These are phyloP conservation scores for Citrus trifoliata DNA, from an alignment of 345 rosid species.

Conservation along the genomic window DNA sequence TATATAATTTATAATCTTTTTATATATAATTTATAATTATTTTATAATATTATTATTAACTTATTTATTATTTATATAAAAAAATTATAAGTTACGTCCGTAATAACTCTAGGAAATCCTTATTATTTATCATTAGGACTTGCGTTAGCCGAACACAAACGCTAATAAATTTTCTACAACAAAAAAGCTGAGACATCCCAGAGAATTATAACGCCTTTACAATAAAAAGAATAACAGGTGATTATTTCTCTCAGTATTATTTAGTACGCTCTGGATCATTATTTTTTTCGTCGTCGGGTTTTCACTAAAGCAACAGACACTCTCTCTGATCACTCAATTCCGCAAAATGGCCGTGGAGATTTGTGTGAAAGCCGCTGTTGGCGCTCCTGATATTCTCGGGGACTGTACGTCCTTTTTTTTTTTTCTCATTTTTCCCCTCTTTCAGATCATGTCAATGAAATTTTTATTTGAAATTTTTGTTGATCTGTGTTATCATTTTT, in stretches of 20 bases:
- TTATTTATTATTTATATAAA: no score
- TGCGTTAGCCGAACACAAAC: not conserved
- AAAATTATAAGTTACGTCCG: no score
- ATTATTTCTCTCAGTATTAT: not conserved
- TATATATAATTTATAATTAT: no score
- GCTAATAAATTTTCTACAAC: not conserved
- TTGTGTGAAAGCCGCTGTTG: slow-evolving; percentile 80
- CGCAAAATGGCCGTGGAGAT: slow-evolving; percentile 68
- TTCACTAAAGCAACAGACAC: not conserved
- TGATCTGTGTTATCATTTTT: not conserved
- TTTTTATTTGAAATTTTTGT: not conserved
- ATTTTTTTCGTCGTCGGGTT: not conserved
- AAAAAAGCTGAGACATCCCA: not conserved
- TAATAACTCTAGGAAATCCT: no score
- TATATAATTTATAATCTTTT: no score
- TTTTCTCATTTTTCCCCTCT: not conserved
- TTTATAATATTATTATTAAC: no score
- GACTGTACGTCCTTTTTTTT: slow-evolving; percentile 52
- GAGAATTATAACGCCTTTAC: not conserved
- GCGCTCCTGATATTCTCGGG: slow-evolving; percentile 66
- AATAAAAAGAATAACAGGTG: not conserved
- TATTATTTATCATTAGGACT: no score
- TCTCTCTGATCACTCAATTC: not conserved
- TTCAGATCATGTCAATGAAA: not conserved
- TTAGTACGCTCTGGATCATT: not conserved